A percentile compares a stretch with the other conserved stretches of the same genome.
Conservation (phyloP, 2,329 filamentous ascomycete genomes). For the Penicillium sp. region DNA sequence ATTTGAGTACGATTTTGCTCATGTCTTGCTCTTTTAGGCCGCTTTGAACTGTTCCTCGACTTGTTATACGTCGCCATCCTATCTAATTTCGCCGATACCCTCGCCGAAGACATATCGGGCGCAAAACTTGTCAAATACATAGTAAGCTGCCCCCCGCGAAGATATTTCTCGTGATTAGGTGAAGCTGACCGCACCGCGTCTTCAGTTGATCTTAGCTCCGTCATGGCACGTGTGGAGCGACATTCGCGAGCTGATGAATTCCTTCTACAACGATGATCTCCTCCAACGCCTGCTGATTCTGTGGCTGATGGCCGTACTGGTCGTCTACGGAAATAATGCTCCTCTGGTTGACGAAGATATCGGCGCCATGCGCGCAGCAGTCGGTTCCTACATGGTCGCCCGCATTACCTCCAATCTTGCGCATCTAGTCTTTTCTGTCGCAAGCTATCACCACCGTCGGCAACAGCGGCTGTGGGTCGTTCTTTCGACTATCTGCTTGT, state of each 20-base stretch:
- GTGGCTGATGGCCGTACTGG: constrained; percentile 57
- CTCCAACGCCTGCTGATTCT: constrained; percentile 53
- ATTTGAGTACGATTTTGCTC: neutral
- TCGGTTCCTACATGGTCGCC: constrained; percentile 53
- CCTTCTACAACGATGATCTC: constrained; percentile 57
- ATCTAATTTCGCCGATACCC: constrained; percentile 56
- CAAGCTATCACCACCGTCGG: constrained; percentile 53
- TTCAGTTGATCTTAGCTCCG: constrained; percentile 50
- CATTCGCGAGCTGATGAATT: constrained; percentile 57
- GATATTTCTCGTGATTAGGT: neutral
- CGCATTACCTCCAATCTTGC: constrained; percentile 45
- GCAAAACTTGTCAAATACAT: constrained; percentile 53
- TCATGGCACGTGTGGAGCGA: constrained; percentile 58
- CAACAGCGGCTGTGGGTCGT: constrained; percentile 52
- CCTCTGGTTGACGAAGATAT: constrained; percentile 49
- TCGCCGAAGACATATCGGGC: constrained; percentile 52
- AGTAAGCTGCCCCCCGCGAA: constrained; percentile 15
- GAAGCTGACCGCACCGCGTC: neutral
- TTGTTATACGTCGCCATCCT: constrained; percentile 56
- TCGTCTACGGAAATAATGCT: constrained; percentile 56
- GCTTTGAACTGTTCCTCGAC: constrained; percentile 57
- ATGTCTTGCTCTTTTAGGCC: constrained; percentile 25
- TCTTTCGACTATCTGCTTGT: constrained; percentile 48
- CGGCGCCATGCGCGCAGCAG: constrained; percentile 50
- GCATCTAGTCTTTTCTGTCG: constrained; percentile 51